Evolutionary conservation across 2,329 filamentous ascomycete species (phyloP).

Genomic region (Cladobotryum protrusum): DNA sequence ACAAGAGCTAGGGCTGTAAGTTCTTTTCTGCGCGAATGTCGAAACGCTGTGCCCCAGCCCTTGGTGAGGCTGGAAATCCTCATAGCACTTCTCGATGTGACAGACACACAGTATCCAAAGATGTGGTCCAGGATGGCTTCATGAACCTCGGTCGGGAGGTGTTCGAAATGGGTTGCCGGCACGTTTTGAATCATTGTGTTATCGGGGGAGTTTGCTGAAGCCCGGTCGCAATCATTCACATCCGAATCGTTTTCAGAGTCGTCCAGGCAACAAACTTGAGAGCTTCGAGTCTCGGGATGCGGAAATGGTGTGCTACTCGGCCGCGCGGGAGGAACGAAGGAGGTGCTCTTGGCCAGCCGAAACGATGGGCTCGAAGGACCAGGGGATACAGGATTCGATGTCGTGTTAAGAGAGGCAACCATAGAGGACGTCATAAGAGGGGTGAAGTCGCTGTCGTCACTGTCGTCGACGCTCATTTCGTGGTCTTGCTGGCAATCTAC

Average conservation of each 20-base stretch:
- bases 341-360: constrained; percentile 37
- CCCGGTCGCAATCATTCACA: constrained; percentile 8
- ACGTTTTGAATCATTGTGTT: constrained; percentile 15
- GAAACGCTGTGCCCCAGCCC: constrained; percentile 58
- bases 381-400: constrained; percentile 50
- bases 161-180: constrained; percentile 33
- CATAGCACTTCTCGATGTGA: constrained; percentile 50
- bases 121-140: constrained; percentile 66
- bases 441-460: constrained; percentile 28
- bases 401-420: constrained; percentile 31
- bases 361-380: constrained; percentile 47
- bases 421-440: constrained; percentile 33
- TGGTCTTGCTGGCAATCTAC: constrained; percentile 2
- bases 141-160: constrained; percentile 64
- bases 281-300: constrained; percentile 42
- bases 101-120: constrained; percentile 61
- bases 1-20: constrained; percentile 61
- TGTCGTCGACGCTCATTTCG: constrained; percentile 11
- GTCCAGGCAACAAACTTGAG: constrained; percentile 22
- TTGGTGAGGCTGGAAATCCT: constrained; percentile 48
- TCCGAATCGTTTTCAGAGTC: constrained; percentile 19
- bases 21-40: constrained; percentile 61
- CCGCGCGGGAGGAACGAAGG: constrained; percentile 33
- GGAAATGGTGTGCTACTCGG: constrained; percentile 57
- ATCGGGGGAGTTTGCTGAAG: not conserved